Base-by-base conservation (phyloP, 2,329 filamentous ascomycete genomes). In the Ophiostoma himal-ulmi region DNA sequence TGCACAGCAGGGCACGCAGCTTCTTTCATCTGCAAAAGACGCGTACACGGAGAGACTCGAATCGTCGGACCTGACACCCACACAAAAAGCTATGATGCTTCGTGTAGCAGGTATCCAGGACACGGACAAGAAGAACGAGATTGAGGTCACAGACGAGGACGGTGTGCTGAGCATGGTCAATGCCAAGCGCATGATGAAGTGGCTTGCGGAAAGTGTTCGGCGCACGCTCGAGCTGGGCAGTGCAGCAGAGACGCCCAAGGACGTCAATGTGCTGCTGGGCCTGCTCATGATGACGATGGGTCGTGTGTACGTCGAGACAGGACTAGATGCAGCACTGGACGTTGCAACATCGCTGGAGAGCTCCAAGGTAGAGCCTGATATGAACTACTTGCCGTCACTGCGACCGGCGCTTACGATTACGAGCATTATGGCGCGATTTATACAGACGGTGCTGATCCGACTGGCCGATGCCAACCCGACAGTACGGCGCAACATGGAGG, bases 121-220 rank as follows among this genome's bases (percentile, higher is more conserved):
- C 68, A 88, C 88, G 70, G 89, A 90, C 75, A 88, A 89, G 76
- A 91, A 92, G 78, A 90, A 91, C 74, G 94, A 97, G 69, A 93
- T 96, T 71, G 94, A 96, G 77, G 91, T 98, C 41, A 89, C 90
- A 0, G 95, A 98, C 72, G 89, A 94, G 77, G 94, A 99, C 76
- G 95, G 95, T 44, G 84, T 88, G 70, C 82, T 98, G 36, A 94
- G 89, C 74, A 83, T 96, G 5, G 84, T 88, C n/a, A 93, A 91
- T 78, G 92, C 94, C n/a, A 98, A 98, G 81, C 88, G 95, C 71
- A 99, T 99, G 94, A 86, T 99, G 72, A 96, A 92, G 78, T 99
- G 95, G 95, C 83, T 99, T 57, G 95, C 95, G 2, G 95, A 99
- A 82, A 93, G 92, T 73, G 94, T 99, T 34, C 91, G 95, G 54